phyloP scores from a whole-genome alignment of 1,284 basidiomycete species.

The Heterobasidion occidentale region DNA sequence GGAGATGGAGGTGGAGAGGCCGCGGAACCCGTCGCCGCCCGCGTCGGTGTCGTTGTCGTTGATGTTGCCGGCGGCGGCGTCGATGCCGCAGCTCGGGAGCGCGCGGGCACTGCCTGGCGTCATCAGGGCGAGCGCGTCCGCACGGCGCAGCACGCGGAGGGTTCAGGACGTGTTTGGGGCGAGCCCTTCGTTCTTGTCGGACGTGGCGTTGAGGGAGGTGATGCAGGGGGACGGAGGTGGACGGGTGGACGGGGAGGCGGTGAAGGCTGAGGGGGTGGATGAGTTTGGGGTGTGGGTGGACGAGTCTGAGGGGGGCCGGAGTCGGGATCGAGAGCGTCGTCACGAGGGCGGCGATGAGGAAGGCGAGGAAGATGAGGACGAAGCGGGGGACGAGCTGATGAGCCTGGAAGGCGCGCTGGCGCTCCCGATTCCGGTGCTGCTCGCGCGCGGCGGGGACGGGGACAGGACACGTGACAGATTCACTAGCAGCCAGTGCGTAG shows the following conservation, averaged over 20 bases:
- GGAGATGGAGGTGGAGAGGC: slow-evolving; percentile 2
- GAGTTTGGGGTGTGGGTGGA: slow-evolving; percentile 3
- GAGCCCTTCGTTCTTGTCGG: too few species aligned
- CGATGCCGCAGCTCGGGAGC: too few species aligned
- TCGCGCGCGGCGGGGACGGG: not conserved
- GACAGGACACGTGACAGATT: not conserved
- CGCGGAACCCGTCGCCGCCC: not conserved
- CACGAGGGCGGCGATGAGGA: not conserved
- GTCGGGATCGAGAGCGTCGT: not conserved
- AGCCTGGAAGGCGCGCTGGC: slow-evolving; percentile 10
- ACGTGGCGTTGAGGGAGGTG: too few species aligned
- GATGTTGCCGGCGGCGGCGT: too few species aligned
- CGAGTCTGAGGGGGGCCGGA: not conserved
- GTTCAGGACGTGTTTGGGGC: too few species aligned
- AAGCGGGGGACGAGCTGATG: not conserved
- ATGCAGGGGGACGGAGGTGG: too few species aligned
- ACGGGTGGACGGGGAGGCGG: not conserved
- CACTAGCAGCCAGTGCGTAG: not conserved
- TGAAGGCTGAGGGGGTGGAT: not conserved
- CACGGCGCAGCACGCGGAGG: too few species aligned
- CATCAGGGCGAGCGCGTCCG: too few species aligned
- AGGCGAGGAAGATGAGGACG: not conserved
- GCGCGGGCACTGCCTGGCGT: too few species aligned
- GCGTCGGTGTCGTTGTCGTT: too few species aligned
- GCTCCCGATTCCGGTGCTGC: slow-evolving; percentile 9